phyloP scores from a whole-genome alignment of 768 basidiomycete genomes.

The Amylocystis lapponica region DNA sequence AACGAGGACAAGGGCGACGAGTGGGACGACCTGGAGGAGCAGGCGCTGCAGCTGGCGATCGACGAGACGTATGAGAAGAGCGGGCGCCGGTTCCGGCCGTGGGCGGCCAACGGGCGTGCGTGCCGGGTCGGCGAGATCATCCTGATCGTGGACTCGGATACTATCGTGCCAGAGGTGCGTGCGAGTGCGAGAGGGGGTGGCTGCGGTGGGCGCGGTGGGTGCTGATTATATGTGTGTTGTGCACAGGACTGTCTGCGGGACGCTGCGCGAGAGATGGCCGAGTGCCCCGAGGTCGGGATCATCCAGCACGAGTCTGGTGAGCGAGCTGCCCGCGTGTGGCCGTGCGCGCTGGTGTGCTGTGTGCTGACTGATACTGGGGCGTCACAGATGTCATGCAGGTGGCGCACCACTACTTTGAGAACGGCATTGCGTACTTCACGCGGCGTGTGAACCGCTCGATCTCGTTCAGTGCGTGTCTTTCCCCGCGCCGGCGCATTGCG shows the following conservation, averaged over 20 bases:
- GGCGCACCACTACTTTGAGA: constrained; percentile 47
- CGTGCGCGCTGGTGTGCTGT: constrained; percentile 18
- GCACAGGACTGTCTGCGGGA: constrained; percentile 43
- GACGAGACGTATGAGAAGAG: constrained; percentile 42
- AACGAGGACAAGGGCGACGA: constrained; percentile 15
- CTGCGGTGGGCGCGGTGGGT: no score
- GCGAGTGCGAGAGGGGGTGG: constrained; percentile 1
- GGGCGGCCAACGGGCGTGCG: constrained; percentile 32
- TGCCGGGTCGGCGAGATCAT: constrained; percentile 42
- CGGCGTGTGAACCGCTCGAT: constrained; percentile 43
- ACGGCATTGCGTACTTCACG: constrained; percentile 44
- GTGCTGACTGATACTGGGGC: no score
- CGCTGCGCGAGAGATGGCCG: constrained; percentile 44
- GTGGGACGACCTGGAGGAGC: constrained; percentile 35
- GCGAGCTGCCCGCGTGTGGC: constrained; percentile 3
- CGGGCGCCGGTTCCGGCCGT: constrained; percentile 24
- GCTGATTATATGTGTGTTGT: not conserved
- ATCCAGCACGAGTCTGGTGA: constrained; percentile 45
- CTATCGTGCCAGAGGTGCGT: constrained; percentile 37
- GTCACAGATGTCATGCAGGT: constrained; percentile 49
- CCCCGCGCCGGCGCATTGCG: not conserved
- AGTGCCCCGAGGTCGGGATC: constrained; percentile 43
- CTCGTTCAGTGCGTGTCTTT: constrained; percentile 22
- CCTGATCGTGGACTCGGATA: constrained; percentile 47
- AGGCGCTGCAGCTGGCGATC: constrained; percentile 44